Conservation (phyloP, 1,284 basidiomycete species). For the Inonotus obliquus region DNA sequence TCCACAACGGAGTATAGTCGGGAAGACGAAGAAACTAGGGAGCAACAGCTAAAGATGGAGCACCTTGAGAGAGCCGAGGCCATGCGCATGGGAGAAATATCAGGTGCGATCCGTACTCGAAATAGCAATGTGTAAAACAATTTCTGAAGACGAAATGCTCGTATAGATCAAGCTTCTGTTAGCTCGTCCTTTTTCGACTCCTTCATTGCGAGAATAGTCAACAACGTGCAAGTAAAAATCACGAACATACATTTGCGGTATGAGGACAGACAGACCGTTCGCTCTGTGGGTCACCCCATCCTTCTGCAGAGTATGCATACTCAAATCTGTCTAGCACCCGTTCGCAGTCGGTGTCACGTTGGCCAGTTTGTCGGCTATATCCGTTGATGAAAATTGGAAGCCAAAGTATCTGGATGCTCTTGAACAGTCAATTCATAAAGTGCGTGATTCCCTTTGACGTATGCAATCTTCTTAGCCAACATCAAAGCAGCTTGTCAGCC, state of each 20-base stretch:
- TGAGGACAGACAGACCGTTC: conserved; percentile 92
- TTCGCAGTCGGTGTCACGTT: conserved; percentile 93
- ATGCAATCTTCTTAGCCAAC: conserved; percentile 15
- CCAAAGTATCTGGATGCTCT: conserved; percentile 95
- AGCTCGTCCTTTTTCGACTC: conserved; percentile 81
- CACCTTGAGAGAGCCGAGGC: conserved; percentile 87
- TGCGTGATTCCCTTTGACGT: conserved; percentile 26
- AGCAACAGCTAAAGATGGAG: conserved; percentile 86
- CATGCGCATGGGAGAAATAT: conserved; percentile 64
- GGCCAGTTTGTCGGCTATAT: conserved; percentile 91
- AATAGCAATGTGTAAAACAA: not conserved
- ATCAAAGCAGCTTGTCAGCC: conserved; percentile 64
- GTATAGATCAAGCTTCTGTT: conserved; percentile 12
- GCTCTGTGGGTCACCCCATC: conserved; percentile 61
- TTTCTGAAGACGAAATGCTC: not conserved
- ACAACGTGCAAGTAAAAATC: conserved; percentile 95
- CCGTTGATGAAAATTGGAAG: conserved; percentile 88
- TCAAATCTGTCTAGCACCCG: conserved; percentile 62
- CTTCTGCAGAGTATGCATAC: not conserved
- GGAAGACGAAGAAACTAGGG: conserved; percentile 80
- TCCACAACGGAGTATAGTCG: conserved; percentile 69
- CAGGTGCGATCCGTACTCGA: conserved; percentile 32
- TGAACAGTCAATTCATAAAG: conserved; percentile 88
- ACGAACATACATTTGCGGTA: conserved; percentile 96
- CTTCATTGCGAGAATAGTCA: conserved; percentile 87